Conservation (phyloP, 2,329 filamentous ascomycete genomes). For the Macrophomina tecta region DNA sequence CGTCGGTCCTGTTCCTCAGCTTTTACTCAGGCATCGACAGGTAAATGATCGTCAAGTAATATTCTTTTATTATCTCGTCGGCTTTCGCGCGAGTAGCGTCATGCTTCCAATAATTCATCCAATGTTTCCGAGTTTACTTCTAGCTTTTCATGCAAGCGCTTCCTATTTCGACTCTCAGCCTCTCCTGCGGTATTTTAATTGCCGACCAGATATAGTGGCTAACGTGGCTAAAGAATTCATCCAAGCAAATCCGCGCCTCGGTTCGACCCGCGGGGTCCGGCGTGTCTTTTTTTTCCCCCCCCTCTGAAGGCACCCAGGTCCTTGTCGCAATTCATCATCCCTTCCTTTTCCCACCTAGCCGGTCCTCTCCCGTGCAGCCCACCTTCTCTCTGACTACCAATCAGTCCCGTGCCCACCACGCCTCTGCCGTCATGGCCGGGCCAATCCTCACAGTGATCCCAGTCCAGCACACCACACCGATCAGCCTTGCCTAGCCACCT, state of each 20-base stretch:
- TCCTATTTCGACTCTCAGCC: not conserved
- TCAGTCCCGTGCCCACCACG: not conserved
- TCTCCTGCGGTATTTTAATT: conserved; percentile 1
- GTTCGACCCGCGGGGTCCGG: conserved; percentile 17
- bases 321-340: conserved; percentile 11
- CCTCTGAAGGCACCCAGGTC: not conserved
- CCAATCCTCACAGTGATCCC: conserved; percentile 1
- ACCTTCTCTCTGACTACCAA: not conserved
- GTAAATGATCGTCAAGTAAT: not conserved
- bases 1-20: not conserved
- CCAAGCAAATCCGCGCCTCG: conserved; percentile 8
- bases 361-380: not conserved
- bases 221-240: not conserved
- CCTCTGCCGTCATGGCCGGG: conserved; percentile 1
- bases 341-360: not conserved
- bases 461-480: not conserved
- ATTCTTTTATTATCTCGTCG: not conserved
- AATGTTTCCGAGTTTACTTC: not conserved
- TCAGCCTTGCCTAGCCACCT: conserved; percentile 8
- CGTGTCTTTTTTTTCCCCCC: conserved; percentile 2
- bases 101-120: not conserved
- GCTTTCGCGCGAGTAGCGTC: not conserved
- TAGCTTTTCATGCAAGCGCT: conserved; percentile 5
- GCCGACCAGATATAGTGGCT: conserved; percentile 5
- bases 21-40: not conserved